A percentile compares a stretch with the other conserved stretches of the same genome.
Conservation (phyloP, 1,284 basidiomycete genomes). For the Sphagnurus paluster region DNA sequence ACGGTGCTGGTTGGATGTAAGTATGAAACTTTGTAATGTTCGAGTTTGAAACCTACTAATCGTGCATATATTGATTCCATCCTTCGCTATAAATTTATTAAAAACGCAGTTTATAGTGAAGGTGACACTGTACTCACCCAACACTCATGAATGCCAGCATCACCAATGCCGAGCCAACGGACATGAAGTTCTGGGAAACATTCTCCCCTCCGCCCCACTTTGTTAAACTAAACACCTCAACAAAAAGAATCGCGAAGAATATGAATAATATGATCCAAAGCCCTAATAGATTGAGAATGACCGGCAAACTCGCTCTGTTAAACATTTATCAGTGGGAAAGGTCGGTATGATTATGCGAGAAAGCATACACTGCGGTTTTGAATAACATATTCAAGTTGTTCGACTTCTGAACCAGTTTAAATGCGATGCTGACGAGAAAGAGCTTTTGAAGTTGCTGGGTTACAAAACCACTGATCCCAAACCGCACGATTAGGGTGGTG, state of each 20-base stretch:
- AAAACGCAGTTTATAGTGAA: slow-evolving; percentile 9
- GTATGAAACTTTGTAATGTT: slow-evolving; percentile 7
- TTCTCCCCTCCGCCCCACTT: slow-evolving; percentile 81
- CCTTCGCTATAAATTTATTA: slow-evolving; percentile 66
- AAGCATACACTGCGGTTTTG: slow-evolving; percentile 88
- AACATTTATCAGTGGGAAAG: slow-evolving; percentile 6
- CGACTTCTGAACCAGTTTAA: slow-evolving; percentile 93
- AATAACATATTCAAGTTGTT: slow-evolving; percentile 94
- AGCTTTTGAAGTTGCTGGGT: slow-evolving; percentile 87
- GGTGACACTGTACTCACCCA: slow-evolving; percentile 47
- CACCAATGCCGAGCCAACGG: slow-evolving; percentile 79
- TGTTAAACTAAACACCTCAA: slow-evolving; percentile 93
- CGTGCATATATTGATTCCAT: slow-evolving; percentile 96
- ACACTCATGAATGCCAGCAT: slow-evolving; percentile 84
- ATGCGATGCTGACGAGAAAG: slow-evolving; percentile 90
- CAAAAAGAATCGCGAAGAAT: slow-evolving; percentile 88
- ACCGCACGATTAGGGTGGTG: slow-evolving; percentile 79
- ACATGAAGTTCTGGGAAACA: slow-evolving; percentile 79
- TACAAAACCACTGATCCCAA: slow-evolving; percentile 51
- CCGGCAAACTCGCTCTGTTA: slow-evolving; percentile 80
- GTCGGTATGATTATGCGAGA: background rate
- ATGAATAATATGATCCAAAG: slow-evolving; percentile 93
- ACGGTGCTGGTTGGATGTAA: slow-evolving; percentile 52
- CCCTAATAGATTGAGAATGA: slow-evolving; percentile 83
- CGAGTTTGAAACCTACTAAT: slow-evolving; percentile 64